These are phyloP conservation scores for Cercospora nicotianae DNA, from an alignment of 2,329 filamentous ascomycete species.

Conservation along the genomic window DNA sequence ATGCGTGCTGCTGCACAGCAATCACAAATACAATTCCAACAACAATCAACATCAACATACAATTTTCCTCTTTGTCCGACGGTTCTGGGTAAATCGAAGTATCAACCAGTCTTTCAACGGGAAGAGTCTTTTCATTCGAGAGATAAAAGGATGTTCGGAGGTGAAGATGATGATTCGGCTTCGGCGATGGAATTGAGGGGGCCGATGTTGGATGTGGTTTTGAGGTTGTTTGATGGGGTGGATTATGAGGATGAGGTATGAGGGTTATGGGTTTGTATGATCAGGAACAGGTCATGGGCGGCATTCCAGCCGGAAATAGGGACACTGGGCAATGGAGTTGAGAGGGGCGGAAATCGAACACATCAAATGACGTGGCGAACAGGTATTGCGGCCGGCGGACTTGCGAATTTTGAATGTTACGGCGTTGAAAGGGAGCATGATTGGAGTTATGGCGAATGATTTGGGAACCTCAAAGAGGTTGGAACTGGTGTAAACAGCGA, in stretches of 20 bases:
- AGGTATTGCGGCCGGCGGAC: too few species aligned
- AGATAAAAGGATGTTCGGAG: constrained; percentile 45
- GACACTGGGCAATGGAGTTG: too few species aligned
- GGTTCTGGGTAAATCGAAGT: constrained; percentile 11
- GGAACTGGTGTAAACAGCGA: too few species aligned
- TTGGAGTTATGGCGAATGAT: too few species aligned
- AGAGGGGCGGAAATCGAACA: too few species aligned
- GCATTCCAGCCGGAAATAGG: not conserved
- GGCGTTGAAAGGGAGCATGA: too few species aligned
- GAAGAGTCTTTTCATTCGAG: constrained; percentile 7
- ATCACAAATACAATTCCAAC: too few species aligned
- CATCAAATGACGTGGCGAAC: too few species aligned
- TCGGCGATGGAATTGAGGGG: constrained; percentile 40
- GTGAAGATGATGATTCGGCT: constrained; percentile 43
- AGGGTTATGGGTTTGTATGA: not conserved
- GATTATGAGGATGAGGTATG: constrained; percentile 42
- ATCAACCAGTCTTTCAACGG: not conserved
- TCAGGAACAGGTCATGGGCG: not conserved
- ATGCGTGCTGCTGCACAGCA: not conserved
- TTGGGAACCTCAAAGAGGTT: too few species aligned
- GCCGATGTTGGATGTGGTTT: constrained; percentile 50
- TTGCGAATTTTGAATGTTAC: too few species aligned
- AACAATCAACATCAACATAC: not conserved
- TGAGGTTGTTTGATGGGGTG: constrained; percentile 47
- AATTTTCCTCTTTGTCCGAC: not conserved